Evolutionary conservation across 2,329 filamentous ascomycete genomes (phyloP).

Genomic region (Alternaria novae-zelandiae): DNA sequence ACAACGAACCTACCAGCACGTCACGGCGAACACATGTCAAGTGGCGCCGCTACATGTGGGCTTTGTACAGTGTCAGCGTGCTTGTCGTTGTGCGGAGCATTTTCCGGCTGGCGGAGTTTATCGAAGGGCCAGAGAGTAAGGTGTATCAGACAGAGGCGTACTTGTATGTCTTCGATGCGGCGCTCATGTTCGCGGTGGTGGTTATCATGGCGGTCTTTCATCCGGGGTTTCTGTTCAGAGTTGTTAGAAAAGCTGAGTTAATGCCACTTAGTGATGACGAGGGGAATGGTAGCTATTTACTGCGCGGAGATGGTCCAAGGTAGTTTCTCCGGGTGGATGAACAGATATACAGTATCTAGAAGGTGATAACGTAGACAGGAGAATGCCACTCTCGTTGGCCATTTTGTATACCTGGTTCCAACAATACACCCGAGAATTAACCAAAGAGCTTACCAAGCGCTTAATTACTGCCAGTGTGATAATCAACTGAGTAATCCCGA

Average conservation of each 20-base stretch:
- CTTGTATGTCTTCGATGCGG: constrained; percentile 26
- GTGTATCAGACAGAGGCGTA: constrained; percentile 18
- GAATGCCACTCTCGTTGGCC: not conserved
- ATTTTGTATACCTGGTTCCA: not conserved
- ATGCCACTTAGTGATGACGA: not conserved
- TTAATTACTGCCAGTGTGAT: too few species aligned
- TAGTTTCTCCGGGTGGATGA: not conserved
- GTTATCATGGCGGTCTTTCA: constrained; percentile 16
- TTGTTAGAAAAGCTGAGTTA: constrained; percentile 12
- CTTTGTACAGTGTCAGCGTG: constrained; percentile 17
- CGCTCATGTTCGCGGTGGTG: constrained; percentile 17
- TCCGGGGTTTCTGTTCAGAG: constrained; percentile 19
- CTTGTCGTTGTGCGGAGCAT: constrained; percentile 19
- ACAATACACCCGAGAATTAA: not conserved
- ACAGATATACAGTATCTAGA: not conserved
- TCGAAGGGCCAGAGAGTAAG: constrained; percentile 7
- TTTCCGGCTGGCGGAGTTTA: constrained; percentile 25
- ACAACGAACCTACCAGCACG: constrained; percentile 7
- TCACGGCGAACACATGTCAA: constrained; percentile 1
- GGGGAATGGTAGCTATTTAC: not conserved
- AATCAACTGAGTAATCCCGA: not conserved
- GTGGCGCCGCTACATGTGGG: constrained; percentile 18
- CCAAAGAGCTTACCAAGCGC: not conserved
- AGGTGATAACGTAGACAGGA: not conserved
- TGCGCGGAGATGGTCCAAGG: not conserved